A percentile compares a stretch with the other conserved stretches of the same genome.
Conservation (phyloP, 176 grass and related monocot species). For the Eremochloa ophiuroides region DNA sequence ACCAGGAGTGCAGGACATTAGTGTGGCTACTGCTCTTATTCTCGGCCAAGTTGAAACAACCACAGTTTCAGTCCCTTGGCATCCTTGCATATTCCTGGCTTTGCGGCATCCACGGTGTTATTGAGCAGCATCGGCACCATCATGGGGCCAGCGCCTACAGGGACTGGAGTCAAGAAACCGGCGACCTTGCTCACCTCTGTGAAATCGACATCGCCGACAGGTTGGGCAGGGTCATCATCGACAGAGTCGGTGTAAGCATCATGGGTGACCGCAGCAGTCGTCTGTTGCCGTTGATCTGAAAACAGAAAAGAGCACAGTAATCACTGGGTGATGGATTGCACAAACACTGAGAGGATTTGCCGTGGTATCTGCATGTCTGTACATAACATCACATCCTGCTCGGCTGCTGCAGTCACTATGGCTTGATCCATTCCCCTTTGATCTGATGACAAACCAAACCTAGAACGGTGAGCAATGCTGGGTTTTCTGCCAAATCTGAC, state of each 20-base stretch:
- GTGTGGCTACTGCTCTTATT: too few relatives aligned
- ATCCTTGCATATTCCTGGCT: conserved; percentile 23
- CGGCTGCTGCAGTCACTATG: too few relatives aligned
- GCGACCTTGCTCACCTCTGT: conserved; percentile 73
- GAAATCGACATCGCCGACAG: conserved; percentile 79
- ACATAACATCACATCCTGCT: too few relatives aligned
- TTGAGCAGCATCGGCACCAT: conserved; percentile 79
- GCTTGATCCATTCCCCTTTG: conserved; percentile 93
- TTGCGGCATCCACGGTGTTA: conserved; percentile 71
- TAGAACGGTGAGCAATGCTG: not conserved
- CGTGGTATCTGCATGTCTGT: too few relatives aligned
- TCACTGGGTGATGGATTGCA: too few relatives aligned
- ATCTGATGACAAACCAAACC: conserved; percentile 46
- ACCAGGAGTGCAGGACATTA: too few relatives aligned
- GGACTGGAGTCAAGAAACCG: conserved; percentile 76
- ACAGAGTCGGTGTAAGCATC: conserved; percentile 45
- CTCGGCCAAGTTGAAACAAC: not conserved
- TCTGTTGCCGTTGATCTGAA: too few relatives aligned
- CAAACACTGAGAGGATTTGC: too few relatives aligned
- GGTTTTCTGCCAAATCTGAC: too few relatives aligned
- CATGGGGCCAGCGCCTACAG: conserved; percentile 83
- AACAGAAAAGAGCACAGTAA: too few relatives aligned
- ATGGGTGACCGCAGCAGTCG: too few relatives aligned
- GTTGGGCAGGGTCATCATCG: conserved; percentile 58
- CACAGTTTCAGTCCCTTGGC: too few relatives aligned